These are phyloP conservation scores for Mariannaea elegans DNA, from an alignment of 2,329 filamentous ascomycete species.

Conservation along the genomic window DNA sequence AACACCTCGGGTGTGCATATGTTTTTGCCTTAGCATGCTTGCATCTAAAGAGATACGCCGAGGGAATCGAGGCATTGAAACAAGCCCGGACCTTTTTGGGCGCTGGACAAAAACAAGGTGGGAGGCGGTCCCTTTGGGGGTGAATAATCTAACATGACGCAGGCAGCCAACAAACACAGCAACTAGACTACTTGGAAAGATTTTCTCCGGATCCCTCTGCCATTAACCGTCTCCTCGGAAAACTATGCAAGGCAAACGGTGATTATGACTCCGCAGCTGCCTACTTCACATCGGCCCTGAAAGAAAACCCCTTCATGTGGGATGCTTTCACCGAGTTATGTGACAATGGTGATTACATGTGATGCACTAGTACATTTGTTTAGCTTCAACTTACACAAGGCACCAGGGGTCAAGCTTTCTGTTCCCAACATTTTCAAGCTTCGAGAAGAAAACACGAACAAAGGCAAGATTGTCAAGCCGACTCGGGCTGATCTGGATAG, in stretches of 20 bases:
- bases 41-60: constrained; percentile 19
- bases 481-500: not conserved
- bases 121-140: constrained; percentile 1
- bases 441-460: constrained; percentile 9
- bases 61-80: constrained; percentile 25
- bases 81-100: constrained; percentile 21
- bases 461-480: not conserved
- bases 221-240: constrained; percentile 26
- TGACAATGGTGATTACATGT: constrained; percentile 21
- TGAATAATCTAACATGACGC: constrained; percentile 5
- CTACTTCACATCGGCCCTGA: constrained; percentile 24
- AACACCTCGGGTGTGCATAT: constrained; percentile 29
- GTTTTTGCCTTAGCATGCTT: constrained; percentile 29
- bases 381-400: not conserved
- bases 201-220: constrained; percentile 27
- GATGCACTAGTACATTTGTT: not conserved
- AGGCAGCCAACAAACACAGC: constrained; percentile 4
- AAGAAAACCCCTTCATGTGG: constrained; percentile 34
- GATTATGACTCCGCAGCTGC: constrained; percentile 22
- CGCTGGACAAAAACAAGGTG: constrained; percentile 2
- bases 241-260: constrained; percentile 28
- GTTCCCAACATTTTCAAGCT: constrained; percentile 26
- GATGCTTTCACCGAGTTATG: constrained; percentile 34
- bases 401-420: constrained; percentile 8
- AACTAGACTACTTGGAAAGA: constrained; percentile 3